Evolutionary conservation across 139 green algal species (phyloP), one percentile per base, ranked within the genome.

Genomic region (Raphidocelis subcapitata): DNA sequence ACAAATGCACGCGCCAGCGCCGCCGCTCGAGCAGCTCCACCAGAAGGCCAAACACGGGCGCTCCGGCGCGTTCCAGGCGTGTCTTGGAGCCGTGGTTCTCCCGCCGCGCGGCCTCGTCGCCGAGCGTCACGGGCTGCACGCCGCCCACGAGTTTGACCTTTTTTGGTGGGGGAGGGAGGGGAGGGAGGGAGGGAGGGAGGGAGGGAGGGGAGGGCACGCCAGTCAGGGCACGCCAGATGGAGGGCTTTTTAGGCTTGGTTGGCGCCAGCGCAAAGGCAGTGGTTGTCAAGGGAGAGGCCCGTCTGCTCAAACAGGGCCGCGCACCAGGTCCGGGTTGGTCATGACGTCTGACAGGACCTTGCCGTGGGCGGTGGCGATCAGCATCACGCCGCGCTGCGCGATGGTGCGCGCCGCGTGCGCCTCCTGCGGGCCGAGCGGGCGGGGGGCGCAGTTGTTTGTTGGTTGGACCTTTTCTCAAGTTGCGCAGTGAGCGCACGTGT

Each of bases 321-420:
- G 82, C 54, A 56, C 83, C 46, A 98, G 79, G 10, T 90, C 96
- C 5, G 91, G 85, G 69, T 98, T 98, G 21, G 15, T 24, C 69
- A 85, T 5, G 8, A 85, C 26, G 5, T n/a, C 54, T 52, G 10
- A 15, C 65, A 85, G 79, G 51, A 55, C 57, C 3, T 55, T 71
- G 35, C 94, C 94, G 78, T 98, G 94, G 12, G 92, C 92, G 1
- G 94, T 98, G 63, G 83, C 94, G 15, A 98, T 84, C 33, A 98
- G 85, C 81, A 75, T 79, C 49, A 98, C 94, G 0, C 94, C 94
- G 5, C 94, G 86, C 84, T 98, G 88, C 3, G 90, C 84, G 73
- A 98, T 98, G 56, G 87, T 98, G 66, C 90, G 82, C 65, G 89
- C 97, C 24, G 94, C 93, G 2, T 20, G n/a, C 2, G 75, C 79